These are phyloP conservation scores for Paecilomyces niveus DNA, from an alignment of 2,329 filamentous ascomycete species.

Conservation along the genomic window DNA sequence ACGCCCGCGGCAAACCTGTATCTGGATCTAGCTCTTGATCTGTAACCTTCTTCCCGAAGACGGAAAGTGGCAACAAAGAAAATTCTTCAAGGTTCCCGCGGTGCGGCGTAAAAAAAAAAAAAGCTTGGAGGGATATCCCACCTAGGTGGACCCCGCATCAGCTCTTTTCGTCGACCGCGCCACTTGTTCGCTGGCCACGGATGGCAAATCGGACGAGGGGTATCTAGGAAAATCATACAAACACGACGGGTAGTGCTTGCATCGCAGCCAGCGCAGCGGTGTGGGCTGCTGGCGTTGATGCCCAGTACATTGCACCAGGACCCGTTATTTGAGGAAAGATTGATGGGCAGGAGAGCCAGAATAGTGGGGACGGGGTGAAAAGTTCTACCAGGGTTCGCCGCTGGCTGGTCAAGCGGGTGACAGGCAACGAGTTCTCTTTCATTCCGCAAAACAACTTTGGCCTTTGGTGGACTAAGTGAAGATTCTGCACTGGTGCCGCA, in stretches of 20 bases:
- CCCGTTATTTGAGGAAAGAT: not conserved
- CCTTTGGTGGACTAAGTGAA: constrained; percentile 11
- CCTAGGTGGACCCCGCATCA: not conserved
- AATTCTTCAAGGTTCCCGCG: not conserved
- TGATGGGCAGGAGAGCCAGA: not conserved
- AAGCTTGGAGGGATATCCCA: not conserved
- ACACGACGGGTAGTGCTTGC: not conserved
- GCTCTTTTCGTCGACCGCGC: not conserved
- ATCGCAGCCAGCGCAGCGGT: not conserved
- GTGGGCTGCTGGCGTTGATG: not conserved
- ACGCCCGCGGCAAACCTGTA: not conserved
- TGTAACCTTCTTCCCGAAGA: constrained; percentile 3
- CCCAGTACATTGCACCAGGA: not conserved
- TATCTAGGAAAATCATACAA: constrained; percentile 8
- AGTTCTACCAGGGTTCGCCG: not conserved
- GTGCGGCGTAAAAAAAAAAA: not conserved
- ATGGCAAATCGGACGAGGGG: not conserved
- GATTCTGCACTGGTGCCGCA: constrained; percentile 25
- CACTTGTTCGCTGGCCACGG: not conserved
- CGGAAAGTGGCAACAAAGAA: not conserved
- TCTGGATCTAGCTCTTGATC: not conserved
- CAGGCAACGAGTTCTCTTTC: not conserved
- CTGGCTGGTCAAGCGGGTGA: not conserved
- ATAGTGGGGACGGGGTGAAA: not conserved
- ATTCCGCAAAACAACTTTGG: not conserved